phyloP scores from a whole-genome alignment of 2,329 filamentous ascomycete genomes.

The Pseudogymnoascus sp. region DNA sequence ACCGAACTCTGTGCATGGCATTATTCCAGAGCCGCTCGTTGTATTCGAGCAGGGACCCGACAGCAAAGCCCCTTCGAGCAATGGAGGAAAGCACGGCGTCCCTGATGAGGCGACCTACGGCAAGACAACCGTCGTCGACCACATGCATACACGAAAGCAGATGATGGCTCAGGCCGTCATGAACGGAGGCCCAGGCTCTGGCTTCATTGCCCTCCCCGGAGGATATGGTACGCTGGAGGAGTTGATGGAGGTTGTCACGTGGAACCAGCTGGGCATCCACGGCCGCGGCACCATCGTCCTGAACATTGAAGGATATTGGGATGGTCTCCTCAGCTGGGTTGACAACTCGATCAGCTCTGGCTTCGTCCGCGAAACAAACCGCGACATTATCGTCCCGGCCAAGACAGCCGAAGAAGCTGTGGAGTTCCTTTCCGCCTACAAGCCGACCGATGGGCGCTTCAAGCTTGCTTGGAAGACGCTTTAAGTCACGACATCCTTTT shows the following conservation, averaged over 20 bases:
- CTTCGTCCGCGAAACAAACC: constrained; percentile 66
- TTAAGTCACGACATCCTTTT: background rate
- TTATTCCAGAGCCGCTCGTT: constrained; percentile 83
- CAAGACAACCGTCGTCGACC: constrained; percentile 75
- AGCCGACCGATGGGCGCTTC: constrained; percentile 64
- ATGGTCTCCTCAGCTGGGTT: constrained; percentile 78
- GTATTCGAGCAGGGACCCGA: constrained; percentile 62
- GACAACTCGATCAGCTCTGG: constrained; percentile 64
- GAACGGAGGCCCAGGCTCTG: constrained; percentile 69
- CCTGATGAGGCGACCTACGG: constrained; percentile 60
- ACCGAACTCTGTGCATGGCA: constrained; percentile 76
- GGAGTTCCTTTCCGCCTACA: constrained; percentile 62
- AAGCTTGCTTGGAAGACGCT: constrained; percentile 68
- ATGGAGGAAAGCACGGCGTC: constrained; percentile 27
- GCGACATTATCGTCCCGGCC: constrained; percentile 71
- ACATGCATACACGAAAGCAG: constrained; percentile 95
- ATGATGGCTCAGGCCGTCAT: constrained; percentile 88
- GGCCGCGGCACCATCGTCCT: constrained; percentile 67
- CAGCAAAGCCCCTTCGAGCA: constrained; percentile 39
- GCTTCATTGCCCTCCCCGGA: constrained; percentile 81
- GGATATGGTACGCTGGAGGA: constrained; percentile 96
- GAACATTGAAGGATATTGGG: constrained; percentile 88
- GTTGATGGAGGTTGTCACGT: constrained; percentile 82
- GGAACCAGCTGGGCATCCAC: constrained; percentile 97
- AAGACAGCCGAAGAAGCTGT: constrained; percentile 65